Conservation (phyloP, 2,329 filamentous ascomycete genomes). For the Bipolaris sorokiniana region DNA sequence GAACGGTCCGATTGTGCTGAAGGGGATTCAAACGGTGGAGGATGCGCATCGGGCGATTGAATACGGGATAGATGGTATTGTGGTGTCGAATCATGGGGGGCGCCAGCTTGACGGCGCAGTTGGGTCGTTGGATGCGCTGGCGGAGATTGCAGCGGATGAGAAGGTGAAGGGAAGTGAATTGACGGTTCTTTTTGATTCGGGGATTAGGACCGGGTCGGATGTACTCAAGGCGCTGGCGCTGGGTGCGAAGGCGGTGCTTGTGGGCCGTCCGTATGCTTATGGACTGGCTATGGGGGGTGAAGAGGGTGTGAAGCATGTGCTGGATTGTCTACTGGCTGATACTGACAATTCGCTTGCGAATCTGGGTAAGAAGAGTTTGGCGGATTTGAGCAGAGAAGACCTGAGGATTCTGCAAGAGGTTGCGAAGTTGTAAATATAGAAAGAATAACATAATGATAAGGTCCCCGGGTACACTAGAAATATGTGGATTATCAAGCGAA, state of each 20-base stretch:
- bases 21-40: conserved; percentile 49
- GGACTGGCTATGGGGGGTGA: conserved; percentile 49
- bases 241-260: conserved; percentile 45
- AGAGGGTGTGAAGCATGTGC: conserved; percentile 47
- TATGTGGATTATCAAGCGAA: background rate
- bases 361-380: conserved; percentile 37
- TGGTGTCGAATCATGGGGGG: conserved; percentile 49
- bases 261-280: conserved; percentile 47
- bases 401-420: conserved; percentile 34
- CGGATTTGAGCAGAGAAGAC: conserved; percentile 38
- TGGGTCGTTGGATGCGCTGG: conserved; percentile 43
- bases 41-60: conserved; percentile 46
- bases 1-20: conserved; percentile 49
- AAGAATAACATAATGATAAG: no score
- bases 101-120: conserved; percentile 48
- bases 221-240: conserved; percentile 48
- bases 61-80: conserved; percentile 46
- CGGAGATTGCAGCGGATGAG: conserved; percentile 45
- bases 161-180: conserved; percentile 39
- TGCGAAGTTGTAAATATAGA: conserved; percentile 33
- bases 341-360: conserved; percentile 45
- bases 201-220: conserved; percentile 46
- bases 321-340: conserved; percentile 41
- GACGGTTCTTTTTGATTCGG: conserved; percentile 47
- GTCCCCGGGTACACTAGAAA: background rate